Percentiles rank a stretch among this genome's conserved stretches.
These are phyloP conservation scores for Calocybe indica DNA, from an alignment of 768 basidiomycete genomes.

Conservation along the genomic window DNA sequence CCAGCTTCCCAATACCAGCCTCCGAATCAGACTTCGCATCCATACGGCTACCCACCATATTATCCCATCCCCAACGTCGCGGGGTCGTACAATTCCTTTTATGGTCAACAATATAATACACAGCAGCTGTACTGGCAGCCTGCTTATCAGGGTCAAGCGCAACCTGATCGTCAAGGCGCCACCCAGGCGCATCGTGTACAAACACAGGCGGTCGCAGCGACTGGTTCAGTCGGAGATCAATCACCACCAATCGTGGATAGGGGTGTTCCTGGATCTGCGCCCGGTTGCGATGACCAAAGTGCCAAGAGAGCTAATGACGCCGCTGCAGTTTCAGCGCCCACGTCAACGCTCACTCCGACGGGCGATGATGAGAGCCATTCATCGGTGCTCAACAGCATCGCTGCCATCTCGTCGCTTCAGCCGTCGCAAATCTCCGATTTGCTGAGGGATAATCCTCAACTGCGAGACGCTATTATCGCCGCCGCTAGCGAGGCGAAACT, in stretches of 20 bases:
- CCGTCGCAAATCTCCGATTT: conserved; percentile 31
- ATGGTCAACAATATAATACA: conserved; percentile 16
- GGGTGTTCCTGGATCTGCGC: too few species aligned
- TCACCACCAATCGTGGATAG: too few species aligned
- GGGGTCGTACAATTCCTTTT: conserved; percentile 17
- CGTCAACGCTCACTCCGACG: not conserved
- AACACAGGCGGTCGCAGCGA: conserved; percentile 1
- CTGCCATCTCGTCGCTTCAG: conserved; percentile 26
- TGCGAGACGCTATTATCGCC: conserved; percentile 26
- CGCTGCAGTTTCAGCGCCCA: not conserved
- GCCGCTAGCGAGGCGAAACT: too few species aligned
- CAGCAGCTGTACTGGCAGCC: conserved; percentile 28
- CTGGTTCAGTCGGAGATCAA: too few species aligned
- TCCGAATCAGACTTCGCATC: conserved; percentile 11
- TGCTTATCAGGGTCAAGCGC: conserved; percentile 20
- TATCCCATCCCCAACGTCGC: conserved; percentile 13
- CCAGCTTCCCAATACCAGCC: conserved; percentile 13
- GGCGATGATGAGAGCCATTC: conserved; percentile 5
- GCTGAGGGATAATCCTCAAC: conserved; percentile 30
- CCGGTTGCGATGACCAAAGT: too few species aligned
- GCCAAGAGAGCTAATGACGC: not conserved
- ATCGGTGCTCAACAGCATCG: conserved; percentile 16
- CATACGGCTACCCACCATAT: conserved; percentile 23
- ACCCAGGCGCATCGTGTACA: not conserved
- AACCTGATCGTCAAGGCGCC: not conserved